phyloP scores from a whole-genome alignment of 1,284 basidiomycete genomes.

The Cryptococcus depauperatus region DNA sequence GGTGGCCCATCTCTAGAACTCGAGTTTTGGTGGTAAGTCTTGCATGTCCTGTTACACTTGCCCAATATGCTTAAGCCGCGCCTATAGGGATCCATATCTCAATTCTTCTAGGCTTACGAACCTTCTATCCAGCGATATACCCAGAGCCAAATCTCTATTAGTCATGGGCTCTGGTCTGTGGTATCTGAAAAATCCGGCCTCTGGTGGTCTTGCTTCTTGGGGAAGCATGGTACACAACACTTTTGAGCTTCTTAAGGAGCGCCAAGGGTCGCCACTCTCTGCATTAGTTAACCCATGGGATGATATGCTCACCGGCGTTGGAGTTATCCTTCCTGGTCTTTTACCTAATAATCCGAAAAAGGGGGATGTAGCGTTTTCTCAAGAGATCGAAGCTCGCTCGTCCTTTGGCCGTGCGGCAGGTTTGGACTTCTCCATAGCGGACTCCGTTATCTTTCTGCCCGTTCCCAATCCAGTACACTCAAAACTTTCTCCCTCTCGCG shows the following conservation, averaged over 20 bases:
- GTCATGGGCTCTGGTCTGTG: conserved; percentile 78
- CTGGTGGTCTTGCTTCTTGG: conserved; percentile 69
- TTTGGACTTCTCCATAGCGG: conserved; percentile 50
- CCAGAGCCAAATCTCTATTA: conserved; percentile 54
- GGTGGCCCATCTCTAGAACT: conserved; percentile 46
- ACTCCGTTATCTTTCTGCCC: conserved; percentile 65
- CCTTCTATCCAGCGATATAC: conserved; percentile 33
- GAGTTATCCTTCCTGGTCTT: conserved; percentile 16
- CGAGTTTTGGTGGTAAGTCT: conserved; percentile 58
- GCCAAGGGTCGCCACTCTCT: conserved; percentile 33
- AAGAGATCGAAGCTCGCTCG: conserved; percentile 4
- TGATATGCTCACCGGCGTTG: conserved; percentile 23
- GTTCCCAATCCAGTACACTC: conserved; percentile 69
- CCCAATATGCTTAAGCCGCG: background rate
- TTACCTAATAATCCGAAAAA: conserved; percentile 6
- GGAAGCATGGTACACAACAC: conserved; percentile 60
- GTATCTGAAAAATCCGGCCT: conserved; percentile 67
- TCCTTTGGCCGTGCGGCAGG: background rate
- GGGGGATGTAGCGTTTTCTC: background rate
- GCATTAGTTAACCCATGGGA: conserved; percentile 39
- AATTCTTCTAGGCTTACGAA: conserved; percentile 55
- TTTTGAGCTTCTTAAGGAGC: conserved; percentile 50
- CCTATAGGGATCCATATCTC: conserved; percentile 53
- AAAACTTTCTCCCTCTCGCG: conserved; percentile 57
- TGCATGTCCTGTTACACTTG: background rate